These are phyloP conservation scores for Helicosporidium sp. DNA, from an alignment of 139 green algal genomes.

Conservation along the genomic window DNA sequence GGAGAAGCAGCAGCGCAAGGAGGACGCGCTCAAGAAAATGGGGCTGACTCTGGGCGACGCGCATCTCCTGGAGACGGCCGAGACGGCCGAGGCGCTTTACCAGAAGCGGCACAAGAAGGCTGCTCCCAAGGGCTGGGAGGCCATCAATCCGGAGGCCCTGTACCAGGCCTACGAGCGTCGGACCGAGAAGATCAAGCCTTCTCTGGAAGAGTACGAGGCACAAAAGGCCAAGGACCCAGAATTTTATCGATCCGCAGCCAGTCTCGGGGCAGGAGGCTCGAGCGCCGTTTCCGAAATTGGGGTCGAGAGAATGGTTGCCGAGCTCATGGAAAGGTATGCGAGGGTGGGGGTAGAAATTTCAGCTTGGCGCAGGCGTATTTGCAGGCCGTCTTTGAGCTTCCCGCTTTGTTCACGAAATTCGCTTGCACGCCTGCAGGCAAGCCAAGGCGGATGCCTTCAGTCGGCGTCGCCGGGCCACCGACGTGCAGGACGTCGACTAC, in stretches of 20 bases:
- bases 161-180: constrained; percentile 72
- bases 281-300: constrained; percentile 37
- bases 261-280: constrained; percentile 45
- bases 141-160: constrained; percentile 45
- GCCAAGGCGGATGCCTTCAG: constrained; percentile 39
- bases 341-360: no score
- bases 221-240: constrained; percentile 52
- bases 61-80: constrained; percentile 61
- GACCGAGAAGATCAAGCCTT: constrained; percentile 33
- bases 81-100: constrained; percentile 38
- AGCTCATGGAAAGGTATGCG: constrained; percentile 48
- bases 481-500: constrained; percentile 72
- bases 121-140: constrained; percentile 43
- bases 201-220: constrained; percentile 49
- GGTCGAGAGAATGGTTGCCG: constrained; percentile 77
- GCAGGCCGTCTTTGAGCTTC: no score
- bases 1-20: constrained; percentile 51
- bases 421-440: no score
- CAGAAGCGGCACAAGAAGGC: constrained; percentile 63
- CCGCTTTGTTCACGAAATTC: no score
- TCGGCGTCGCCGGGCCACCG: constrained; percentile 39
- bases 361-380: no score
- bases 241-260: constrained; percentile 60
- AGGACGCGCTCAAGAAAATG: constrained; percentile 46
- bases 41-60: constrained; percentile 44